Conservation (phyloP, 2,329 filamentous ascomycete genomes). For the Epichloe gansuensis region DNA sequence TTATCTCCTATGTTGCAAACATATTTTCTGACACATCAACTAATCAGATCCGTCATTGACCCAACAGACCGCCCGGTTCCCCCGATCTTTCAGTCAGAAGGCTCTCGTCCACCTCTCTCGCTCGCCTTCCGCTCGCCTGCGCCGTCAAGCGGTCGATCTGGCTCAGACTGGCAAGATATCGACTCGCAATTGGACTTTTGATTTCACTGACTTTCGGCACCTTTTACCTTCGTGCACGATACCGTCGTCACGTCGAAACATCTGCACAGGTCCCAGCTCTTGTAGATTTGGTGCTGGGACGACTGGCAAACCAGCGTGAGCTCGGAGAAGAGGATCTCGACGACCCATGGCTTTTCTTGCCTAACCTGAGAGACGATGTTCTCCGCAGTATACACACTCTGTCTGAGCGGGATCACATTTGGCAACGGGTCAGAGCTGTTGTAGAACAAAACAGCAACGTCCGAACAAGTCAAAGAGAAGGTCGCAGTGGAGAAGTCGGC, state of each 20-base stretch:
- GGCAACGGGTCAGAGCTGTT: constrained; percentile 68
- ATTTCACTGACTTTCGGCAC: constrained; percentile 34
- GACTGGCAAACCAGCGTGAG: constrained; percentile 71
- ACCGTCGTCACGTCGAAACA: constrained; percentile 50
- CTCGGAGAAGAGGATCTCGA: constrained; percentile 54
- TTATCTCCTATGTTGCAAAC: neutral
- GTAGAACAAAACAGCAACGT: constrained; percentile 94
- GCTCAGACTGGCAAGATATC: constrained; percentile 73
- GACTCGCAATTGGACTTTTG: constrained; percentile 65
- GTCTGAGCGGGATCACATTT: constrained; percentile 64
- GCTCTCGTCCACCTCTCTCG: constrained; percentile 80
- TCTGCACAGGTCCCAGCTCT: constrained; percentile 66
- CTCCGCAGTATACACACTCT: constrained; percentile 69
- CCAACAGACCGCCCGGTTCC: constrained; percentile 59
- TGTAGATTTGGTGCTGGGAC: constrained; percentile 72
- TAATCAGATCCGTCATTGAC: constrained; percentile 72
- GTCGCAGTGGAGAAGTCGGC: constrained; percentile 51
- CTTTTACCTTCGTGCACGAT: constrained; percentile 51
- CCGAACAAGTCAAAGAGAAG: constrained; percentile 57
- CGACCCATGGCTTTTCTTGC: constrained; percentile 74
- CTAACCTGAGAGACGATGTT: constrained; percentile 84
- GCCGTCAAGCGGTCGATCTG: constrained; percentile 65
- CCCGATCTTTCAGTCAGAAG: constrained; percentile 45
- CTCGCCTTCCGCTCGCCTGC: constrained; percentile 77
- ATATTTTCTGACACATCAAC: constrained; percentile 48